Evolutionary conservation across 78 protist genomes (phyloP).

Genomic region (Cavenderia fasciculata): DNA sequence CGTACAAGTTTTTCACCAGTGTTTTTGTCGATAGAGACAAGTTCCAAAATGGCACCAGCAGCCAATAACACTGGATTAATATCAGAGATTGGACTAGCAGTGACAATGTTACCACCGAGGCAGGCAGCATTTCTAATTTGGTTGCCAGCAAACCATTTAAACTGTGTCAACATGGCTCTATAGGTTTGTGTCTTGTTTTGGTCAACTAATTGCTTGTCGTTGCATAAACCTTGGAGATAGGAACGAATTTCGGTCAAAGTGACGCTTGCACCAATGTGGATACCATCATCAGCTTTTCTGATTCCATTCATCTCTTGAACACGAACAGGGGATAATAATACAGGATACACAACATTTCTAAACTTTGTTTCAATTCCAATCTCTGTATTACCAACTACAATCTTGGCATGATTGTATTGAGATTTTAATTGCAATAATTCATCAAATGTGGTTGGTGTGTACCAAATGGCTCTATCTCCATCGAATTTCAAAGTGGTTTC

Average conservation of each 20-base stretch:
- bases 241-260: conserved; percentile 56
- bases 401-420: conserved; percentile 50
- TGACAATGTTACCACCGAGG: conserved; percentile 91
- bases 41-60: conserved; percentile 25
- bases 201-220: background rate
- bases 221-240: background rate
- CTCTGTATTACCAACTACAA: conserved; percentile 92
- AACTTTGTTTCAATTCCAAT: conserved; percentile 86
- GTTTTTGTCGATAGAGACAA: conserved; percentile 24
- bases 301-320: background rate
- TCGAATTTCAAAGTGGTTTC: conserved; percentile 5
- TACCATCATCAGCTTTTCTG: conserved; percentile 18
- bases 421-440: conserved; percentile 46
- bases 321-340: background rate
- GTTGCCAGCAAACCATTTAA: conserved; percentile 90
- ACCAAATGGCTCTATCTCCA: conserved; percentile 78
- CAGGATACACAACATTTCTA: conserved; percentile 49
- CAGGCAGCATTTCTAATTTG: conserved; percentile 93
- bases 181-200: background rate
- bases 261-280: conserved; percentile 73
- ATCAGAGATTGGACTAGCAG: conserved; percentile 94
- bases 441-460: conserved; percentile 76
- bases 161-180: conserved; percentile 69
- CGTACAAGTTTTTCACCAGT: background rate
- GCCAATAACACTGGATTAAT: conserved; percentile 90